Evolutionary conservation across 148 eudicot genomes (phyloP).

Genomic region (Silene conica): DNA sequence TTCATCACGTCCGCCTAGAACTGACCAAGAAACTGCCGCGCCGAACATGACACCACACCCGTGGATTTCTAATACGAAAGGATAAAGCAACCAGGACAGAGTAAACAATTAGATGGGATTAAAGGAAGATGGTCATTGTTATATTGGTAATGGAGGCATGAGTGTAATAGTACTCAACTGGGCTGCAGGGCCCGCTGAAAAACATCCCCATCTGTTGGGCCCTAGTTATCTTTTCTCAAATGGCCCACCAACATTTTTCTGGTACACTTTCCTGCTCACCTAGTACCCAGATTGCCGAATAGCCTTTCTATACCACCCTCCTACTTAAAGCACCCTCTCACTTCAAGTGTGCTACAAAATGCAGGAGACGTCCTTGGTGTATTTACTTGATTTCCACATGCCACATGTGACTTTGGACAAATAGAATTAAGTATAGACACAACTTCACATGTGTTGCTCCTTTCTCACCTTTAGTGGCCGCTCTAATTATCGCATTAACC

Average conservation of each 20-base stretch:
- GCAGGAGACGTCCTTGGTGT: neutral
- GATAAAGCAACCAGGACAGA: too few species aligned
- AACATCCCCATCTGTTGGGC: slow-evolving; percentile 4
- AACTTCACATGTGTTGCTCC: neutral
- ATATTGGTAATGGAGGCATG: neutral
- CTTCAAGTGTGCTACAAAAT: neutral
- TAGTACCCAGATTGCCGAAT: neutral
- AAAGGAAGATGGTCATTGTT: neutral
- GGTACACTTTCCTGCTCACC: neutral
- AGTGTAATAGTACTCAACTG: slow-evolving; percentile 12
- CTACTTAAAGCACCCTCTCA: too few species aligned
- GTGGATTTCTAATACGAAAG: too few species aligned
- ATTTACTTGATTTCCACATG: slow-evolving; percentile 13
- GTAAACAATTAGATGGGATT: too few species aligned
- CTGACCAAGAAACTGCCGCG: too few species aligned
- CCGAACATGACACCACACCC: too few species aligned
- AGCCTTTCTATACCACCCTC: too few species aligned
- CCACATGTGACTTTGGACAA: neutral
- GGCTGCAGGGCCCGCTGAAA: slow-evolving; percentile 9
- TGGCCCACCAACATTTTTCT: neutral
- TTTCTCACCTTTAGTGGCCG: neutral
- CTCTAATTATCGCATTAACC: too few species aligned
- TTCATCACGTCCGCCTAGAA: too few species aligned
- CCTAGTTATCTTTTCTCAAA: neutral
- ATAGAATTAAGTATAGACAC: neutral